phyloP scores from a whole-genome alignment of 1,284 basidiomycete species.

The Tilletia horrida region DNA sequence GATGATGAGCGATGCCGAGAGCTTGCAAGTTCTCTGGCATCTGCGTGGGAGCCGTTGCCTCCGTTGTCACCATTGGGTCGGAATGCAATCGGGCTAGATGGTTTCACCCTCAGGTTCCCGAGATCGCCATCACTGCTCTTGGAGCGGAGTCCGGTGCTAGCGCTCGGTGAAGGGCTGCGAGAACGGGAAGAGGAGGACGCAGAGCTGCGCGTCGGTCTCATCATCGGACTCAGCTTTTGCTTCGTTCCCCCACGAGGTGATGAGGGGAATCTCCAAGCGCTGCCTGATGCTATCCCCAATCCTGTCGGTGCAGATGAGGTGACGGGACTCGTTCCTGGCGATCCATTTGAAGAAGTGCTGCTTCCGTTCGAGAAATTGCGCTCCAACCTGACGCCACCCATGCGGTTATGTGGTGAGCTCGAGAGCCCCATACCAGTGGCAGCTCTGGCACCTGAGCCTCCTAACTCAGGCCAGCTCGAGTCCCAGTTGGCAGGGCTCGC shows the following conservation, averaged over 20 bases:
- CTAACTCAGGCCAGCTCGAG: slow-evolving; percentile 9
- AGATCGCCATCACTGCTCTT: background rate
- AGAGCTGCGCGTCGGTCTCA: background rate
- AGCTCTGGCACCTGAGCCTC: background rate
- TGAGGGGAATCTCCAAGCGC: background rate
- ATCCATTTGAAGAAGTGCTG: background rate
- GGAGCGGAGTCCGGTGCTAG: background rate
- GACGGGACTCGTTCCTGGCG: slow-evolving; percentile 2
- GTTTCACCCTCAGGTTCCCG: background rate
- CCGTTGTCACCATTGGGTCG: background rate
- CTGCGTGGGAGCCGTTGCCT: background rate
- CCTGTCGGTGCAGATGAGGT: background rate
- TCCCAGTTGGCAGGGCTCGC: slow-evolving; percentile 10
- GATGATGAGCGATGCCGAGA: background rate
- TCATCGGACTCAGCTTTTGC: background rate
- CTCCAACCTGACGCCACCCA: background rate
- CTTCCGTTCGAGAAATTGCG: slow-evolving; percentile 13
- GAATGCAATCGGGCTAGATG: background rate
- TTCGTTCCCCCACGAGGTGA: slow-evolving; percentile 4
- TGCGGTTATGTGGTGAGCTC: slow-evolving; percentile 4
- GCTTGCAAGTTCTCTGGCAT: background rate
- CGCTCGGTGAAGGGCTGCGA: slow-evolving; percentile 5
- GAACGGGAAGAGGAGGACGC: background rate
- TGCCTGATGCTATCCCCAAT: background rate
- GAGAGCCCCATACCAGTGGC: background rate